phyloP scores from a whole-genome alignment of 2,329 filamentous ascomycete species.

The Calonectria hongkongensis region DNA sequence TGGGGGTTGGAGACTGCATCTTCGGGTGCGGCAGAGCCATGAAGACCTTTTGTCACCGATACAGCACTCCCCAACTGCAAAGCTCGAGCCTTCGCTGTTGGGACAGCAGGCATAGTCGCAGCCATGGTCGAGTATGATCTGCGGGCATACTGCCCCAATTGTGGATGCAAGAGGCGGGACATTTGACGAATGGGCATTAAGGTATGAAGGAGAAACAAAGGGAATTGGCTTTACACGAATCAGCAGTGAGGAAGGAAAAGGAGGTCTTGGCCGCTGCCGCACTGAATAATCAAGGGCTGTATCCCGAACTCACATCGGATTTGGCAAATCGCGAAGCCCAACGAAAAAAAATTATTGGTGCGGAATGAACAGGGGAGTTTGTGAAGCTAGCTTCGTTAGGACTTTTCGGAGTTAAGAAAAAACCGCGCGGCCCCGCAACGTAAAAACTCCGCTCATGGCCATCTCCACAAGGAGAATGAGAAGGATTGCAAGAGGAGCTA shows the following conservation, averaged over 20 bases:
- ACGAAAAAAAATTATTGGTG: conserved; percentile 16
- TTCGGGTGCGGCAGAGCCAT: not conserved
- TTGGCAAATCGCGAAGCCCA: not conserved
- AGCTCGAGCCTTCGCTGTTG: not conserved
- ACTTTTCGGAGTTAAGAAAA: conserved; percentile 11
- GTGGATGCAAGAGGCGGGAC: conserved; percentile 1
- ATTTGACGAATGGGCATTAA: not conserved
- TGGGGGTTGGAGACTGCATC: conserved; percentile 12
- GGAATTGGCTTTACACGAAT: not conserved
- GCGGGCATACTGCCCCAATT: not conserved
- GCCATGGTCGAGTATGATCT: conserved; percentile 5
- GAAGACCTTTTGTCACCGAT: not conserved
- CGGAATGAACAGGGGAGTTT: not conserved
- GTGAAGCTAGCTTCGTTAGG: conserved; percentile 13
- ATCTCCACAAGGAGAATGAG: not conserved
- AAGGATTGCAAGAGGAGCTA: not conserved
- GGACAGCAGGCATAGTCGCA: not conserved
- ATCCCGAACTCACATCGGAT: not conserved
- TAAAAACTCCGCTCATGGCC: not conserved
- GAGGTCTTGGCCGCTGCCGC: not conserved
- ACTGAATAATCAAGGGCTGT: not conserved
- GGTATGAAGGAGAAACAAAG: not conserved
- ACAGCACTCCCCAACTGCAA: not conserved
- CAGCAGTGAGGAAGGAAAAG: not conserved
- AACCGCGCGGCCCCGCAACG: not conserved